Conservation (phyloP, 2,329 filamentous ascomycete genomes). For the Monilinia aucupariae region DNA sequence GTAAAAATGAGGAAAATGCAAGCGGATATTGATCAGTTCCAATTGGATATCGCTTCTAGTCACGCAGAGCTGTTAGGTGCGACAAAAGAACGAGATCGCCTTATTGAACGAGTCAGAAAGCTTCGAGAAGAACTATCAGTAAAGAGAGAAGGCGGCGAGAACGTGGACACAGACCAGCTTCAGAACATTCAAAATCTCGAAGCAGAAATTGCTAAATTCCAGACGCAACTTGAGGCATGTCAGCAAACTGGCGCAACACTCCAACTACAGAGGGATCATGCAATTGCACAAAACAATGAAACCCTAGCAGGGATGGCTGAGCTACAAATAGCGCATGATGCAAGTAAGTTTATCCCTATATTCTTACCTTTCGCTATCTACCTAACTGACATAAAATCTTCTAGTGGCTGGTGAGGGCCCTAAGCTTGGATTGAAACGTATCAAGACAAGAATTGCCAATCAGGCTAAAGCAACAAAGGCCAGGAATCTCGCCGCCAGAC, state of each 20-base stretch:
- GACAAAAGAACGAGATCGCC: background rate
- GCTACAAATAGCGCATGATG: background rate
- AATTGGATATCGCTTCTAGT: background rate
- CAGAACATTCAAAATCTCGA: background rate
- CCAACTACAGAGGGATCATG: conserved; percentile 2
- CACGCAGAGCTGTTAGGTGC: background rate
- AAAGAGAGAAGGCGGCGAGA: accelerated
- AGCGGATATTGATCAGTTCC: background rate
- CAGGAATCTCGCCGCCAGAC: background rate
- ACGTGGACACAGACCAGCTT: background rate
- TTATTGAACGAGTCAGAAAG: background rate
- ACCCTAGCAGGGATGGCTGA: background rate
- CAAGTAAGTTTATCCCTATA: background rate
- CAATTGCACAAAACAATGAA: background rate
- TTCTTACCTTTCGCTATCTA: background rate
- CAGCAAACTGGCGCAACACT: background rate
- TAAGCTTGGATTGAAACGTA: conserved; percentile 10
- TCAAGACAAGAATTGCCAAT: conserved; percentile 9
- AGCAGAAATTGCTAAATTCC: background rate
- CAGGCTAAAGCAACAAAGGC: background rate
- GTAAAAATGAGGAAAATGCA: background rate
- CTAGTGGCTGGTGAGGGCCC: conserved; percentile 8
- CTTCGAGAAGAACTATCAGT: background rate
- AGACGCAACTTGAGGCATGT: background rate
- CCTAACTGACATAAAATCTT: background rate